phyloP scores from a whole-genome alignment of 805 yeast species.

The Starmerella tilneyi region DNA sequence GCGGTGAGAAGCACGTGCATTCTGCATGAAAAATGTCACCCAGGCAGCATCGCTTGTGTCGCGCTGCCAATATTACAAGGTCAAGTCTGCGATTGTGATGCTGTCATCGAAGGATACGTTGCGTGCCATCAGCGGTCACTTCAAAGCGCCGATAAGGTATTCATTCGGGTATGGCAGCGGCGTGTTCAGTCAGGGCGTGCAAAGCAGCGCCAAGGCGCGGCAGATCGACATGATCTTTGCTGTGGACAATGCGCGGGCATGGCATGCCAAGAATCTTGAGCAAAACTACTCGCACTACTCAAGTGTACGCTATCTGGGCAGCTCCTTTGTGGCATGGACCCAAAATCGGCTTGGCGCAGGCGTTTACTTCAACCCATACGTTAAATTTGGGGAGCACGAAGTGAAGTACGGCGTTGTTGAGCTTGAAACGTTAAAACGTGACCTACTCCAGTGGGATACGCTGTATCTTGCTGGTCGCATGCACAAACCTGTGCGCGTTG shows the following conservation, averaged over 20 bases:
- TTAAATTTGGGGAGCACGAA: constrained; percentile 45
- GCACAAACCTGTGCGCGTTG: constrained; percentile 81
- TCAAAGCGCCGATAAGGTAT: constrained; percentile 61
- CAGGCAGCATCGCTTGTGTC: neutral
- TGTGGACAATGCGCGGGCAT: constrained; percentile 60
- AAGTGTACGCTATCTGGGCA: constrained; percentile 48
- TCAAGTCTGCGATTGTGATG: too few species aligned
- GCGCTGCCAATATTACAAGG: too few species aligned
- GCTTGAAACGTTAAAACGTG: constrained; percentile 47
- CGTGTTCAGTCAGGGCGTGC: constrained; percentile 65
- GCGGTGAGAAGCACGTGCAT: constrained; percentile 5
- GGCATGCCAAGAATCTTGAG: constrained; percentile 64
- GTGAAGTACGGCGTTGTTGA: constrained; percentile 85
- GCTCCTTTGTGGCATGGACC: constrained; percentile 45
- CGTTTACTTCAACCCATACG: constrained; percentile 87
- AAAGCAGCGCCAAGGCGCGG: constrained; percentile 32
- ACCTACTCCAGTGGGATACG: constrained; percentile 73
- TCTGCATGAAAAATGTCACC: constrained; percentile 2
- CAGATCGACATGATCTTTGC: constrained; percentile 82
- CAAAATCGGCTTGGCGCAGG: constrained; percentile 70
- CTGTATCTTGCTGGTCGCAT: constrained; percentile 84
- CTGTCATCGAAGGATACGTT: constrained; percentile 27
- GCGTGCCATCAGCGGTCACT: constrained; percentile 42
- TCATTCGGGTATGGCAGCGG: constrained; percentile 95
- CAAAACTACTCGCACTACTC: constrained; percentile 74